Base-by-base conservation (phyloP, 495 filamentous ascomycete species). In the Chaetomium fimeti region DNA sequence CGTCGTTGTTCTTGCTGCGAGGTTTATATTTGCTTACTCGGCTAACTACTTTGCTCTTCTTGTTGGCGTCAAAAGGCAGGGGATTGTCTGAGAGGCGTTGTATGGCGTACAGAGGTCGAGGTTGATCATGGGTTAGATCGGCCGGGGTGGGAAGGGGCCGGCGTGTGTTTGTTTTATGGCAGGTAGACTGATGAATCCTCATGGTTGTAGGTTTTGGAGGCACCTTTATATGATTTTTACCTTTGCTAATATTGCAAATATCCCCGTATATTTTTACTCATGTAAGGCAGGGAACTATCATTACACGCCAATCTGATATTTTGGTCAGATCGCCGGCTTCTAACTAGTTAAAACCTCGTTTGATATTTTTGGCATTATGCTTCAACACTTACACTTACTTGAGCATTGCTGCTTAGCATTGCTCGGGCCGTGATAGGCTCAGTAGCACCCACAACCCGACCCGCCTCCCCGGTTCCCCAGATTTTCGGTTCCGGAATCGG, bases 401-500 rank as follows among this genome's bases (percentile, higher is more conserved):
- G 42, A 45, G 42, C 11, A n/a, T n/a, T 56, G 57, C 25, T 36
- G 57, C 28, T 60, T 48, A 36, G 18, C 28, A 49, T 60, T 51
- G 0, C 27, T 11, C 18, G 27, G 42, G 16, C 58, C 24, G 22
- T 60, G 58, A 49, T 60, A 36, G 58, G 58, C 24, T 20, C 43
- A 58, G 16, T 47, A 12, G 43, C 45, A 49, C 45, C 22, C 16
- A 40, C 38, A 59, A 28, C 12, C 52, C 36, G 45, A 12, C 32
- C 32, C 54, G 20, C 32, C 15, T 29, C 28, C 52, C 52, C 27
- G 58, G 58, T 38, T 54, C 60, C 45, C 55, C 45, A 15, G 40
- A 43, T 47, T 29, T 29, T 52, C 42, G 55, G 62, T 48, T 58
- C 55, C 62, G 62, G 43, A 25, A 64, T 54, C 62, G 62, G 62